Evolutionary conservation across 257 asterid genomes (phyloP).

Genomic region (Solanum chaucha): DNA sequence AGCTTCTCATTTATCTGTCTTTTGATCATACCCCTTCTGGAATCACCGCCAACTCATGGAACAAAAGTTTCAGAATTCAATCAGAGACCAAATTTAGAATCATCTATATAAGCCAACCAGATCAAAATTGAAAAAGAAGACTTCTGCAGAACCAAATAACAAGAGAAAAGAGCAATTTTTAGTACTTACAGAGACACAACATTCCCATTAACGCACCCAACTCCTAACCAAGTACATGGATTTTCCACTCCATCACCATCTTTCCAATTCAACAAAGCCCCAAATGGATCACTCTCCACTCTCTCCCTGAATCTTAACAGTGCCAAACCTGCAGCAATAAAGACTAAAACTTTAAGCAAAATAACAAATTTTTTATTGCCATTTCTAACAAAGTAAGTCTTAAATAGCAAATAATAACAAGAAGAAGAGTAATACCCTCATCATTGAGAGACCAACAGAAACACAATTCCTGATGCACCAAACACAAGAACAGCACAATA

Average conservation of each 20-base stretch:
- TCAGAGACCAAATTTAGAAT: not conserved
- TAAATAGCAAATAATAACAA: not conserved
- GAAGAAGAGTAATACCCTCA: constrained; percentile 48
- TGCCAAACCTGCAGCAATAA: constrained; percentile 39
- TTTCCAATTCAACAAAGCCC: constrained; percentile 58
- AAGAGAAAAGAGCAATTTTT: not conserved
- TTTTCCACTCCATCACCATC: constrained; percentile 43
- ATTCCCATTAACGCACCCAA: constrained; percentile 53
- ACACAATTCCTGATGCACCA: constrained; percentile 11
- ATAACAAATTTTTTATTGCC: not conserved
- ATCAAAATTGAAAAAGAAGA: not conserved
- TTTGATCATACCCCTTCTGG: not conserved
- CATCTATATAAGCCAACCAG: not conserved
- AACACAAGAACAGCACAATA: constrained; percentile 6
- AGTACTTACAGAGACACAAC: constrained; percentile 69
- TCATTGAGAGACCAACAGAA: constrained; percentile 30
- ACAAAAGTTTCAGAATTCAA: not conserved
- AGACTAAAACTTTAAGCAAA: not conserved
- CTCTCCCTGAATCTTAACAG: constrained; percentile 55
- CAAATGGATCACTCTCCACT: constrained; percentile 47
- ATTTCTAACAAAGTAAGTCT: not conserved
- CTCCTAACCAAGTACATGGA: constrained; percentile 77
- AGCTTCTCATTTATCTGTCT: not conserved
- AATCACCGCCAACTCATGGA: not conserved
- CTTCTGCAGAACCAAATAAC: not conserved